These are phyloP conservation scores for Diaporthe citri DNA, from an alignment of 2,329 filamentous ascomycete genomes.

Conservation along the genomic window DNA sequence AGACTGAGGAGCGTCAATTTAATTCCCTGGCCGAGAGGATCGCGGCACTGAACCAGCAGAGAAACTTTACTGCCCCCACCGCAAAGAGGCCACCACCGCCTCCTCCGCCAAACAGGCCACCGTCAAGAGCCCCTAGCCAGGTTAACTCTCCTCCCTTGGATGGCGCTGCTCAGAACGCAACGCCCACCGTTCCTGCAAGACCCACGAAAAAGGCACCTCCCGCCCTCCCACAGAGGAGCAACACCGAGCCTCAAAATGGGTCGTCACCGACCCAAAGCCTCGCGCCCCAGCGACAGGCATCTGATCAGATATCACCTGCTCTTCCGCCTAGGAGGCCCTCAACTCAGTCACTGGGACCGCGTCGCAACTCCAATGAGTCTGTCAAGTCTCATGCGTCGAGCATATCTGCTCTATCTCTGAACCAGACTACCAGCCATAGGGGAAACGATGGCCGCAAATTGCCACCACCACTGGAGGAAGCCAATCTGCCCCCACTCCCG, in stretches of 20 bases:
- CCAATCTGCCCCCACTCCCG: constrained; percentile 70
- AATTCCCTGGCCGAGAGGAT: constrained; percentile 73
- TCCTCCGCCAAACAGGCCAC: constrained; percentile 59
- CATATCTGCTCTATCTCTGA: constrained; percentile 65
- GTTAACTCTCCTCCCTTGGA: constrained; percentile 43
- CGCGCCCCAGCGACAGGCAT: constrained; percentile 53
- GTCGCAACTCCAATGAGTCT: constrained; percentile 70
- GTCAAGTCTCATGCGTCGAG: constrained; percentile 67
- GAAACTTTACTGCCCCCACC: constrained; percentile 63
- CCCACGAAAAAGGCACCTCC: constrained; percentile 50
- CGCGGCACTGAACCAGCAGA: constrained; percentile 72
- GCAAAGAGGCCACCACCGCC: constrained; percentile 59
- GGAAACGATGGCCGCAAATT: constrained; percentile 66
- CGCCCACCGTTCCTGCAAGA: constrained; percentile 56
- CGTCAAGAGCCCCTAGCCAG: constrained; percentile 47
- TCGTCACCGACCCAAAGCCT: constrained; percentile 47
- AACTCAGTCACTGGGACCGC: constrained; percentile 54
- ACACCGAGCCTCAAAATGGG: constrained; percentile 42
- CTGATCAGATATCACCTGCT: constrained; percentile 58
- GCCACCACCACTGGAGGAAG: constrained; percentile 67
- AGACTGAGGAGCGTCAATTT: constrained; percentile 72
- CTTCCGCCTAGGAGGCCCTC: constrained; percentile 65
- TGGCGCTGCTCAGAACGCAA: constrained; percentile 44
- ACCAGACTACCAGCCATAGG: constrained; percentile 58
- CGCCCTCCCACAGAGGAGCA: constrained; percentile 56